Evolutionary conservation across 306 rosid species (phyloP).

Genomic region (Styphnolobium japonicum): DNA sequence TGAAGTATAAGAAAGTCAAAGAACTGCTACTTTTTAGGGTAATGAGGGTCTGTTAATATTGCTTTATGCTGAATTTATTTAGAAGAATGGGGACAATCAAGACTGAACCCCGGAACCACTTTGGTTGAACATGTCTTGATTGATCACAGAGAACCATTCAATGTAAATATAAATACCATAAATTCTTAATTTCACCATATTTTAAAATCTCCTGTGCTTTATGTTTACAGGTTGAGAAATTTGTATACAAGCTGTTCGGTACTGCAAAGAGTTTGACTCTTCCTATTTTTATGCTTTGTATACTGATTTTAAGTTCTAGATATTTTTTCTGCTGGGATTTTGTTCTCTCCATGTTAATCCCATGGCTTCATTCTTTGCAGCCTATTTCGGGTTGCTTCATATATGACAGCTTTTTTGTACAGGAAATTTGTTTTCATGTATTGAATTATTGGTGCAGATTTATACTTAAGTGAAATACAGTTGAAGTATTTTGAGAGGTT

Average conservation of each 20-base stretch:
- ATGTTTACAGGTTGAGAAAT: slow-evolving; percentile 42
- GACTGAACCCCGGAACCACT: not conserved
- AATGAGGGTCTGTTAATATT: not conserved
- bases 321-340: slow-evolving; percentile 27
- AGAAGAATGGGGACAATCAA: not conserved
- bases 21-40: too few species aligned
- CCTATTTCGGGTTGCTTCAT: slow-evolving; percentile 37
- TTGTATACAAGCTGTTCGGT: not conserved
- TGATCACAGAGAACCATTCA: not conserved
- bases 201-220: not conserved
- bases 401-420: slow-evolving; percentile 30
- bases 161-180: not conserved
- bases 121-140: not conserved
- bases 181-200: not conserved
- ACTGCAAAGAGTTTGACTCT: slow-evolving; percentile 1
- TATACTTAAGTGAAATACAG: not conserved
- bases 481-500: not conserved
- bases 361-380: slow-evolving; percentile 46
- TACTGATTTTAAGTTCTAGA: slow-evolving; percentile 18
- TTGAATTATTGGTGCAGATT: slow-evolving; percentile 17
- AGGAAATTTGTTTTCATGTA: slow-evolving; percentile 17
- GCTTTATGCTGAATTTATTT: not conserved
- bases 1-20: not conserved
- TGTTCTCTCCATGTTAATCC: not conserved
- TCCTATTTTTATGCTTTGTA: slow-evolving; percentile 17